These are phyloP conservation scores for Ganoderma resinaceum DNA, from an alignment of 1,284 basidiomycete genomes.

Conservation along the genomic window DNA sequence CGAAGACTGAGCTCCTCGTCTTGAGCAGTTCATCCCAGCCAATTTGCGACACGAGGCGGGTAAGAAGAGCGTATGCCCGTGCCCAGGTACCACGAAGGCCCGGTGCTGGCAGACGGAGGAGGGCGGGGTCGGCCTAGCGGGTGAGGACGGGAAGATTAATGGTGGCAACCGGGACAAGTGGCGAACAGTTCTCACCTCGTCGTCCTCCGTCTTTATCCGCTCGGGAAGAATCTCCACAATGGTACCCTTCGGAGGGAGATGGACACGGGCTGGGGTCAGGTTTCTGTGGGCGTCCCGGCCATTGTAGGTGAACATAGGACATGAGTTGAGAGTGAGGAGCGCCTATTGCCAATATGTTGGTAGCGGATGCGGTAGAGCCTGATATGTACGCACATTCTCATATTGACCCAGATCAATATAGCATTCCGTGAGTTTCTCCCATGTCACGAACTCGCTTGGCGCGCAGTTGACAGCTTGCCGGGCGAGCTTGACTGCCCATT, in stretches of 20 bases:
- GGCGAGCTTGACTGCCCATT: conserved; percentile 94
- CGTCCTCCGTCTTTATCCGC: conserved; percentile 78
- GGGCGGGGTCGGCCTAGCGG: conserved; percentile 85
- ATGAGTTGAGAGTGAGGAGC: conserved; percentile 95
- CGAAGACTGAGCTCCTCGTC: conserved; percentile 93
- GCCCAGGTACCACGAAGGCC: conserved; percentile 96
- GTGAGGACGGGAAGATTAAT: conserved; percentile 7
- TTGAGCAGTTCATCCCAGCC: conserved; percentile 99
- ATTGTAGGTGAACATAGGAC: conserved; percentile 99
- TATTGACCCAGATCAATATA: conserved; percentile 92
- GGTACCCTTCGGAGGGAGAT: conserved; percentile 86
- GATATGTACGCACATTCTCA: conserved; percentile 63
- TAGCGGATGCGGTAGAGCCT: not conserved
- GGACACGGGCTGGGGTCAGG: conserved; percentile 83
- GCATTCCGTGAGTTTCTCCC: conserved; percentile 96
- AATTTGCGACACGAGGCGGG: conserved; percentile 90
- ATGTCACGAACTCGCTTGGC: conserved; percentile 97
- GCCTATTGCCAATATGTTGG: conserved; percentile 54
- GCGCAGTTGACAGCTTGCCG: conserved; percentile 97
- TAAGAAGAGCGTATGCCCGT: conserved; percentile 90
- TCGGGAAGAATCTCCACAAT: conserved; percentile 86
- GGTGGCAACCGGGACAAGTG: not conserved
- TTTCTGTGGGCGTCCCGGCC: conserved; percentile 93
- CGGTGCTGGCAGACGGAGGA: conserved; percentile 93
- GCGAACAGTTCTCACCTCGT: conserved; percentile 62